phyloP scores from a whole-genome alignment of 306 rosid genomes.

The Quercus mongolica region DNA sequence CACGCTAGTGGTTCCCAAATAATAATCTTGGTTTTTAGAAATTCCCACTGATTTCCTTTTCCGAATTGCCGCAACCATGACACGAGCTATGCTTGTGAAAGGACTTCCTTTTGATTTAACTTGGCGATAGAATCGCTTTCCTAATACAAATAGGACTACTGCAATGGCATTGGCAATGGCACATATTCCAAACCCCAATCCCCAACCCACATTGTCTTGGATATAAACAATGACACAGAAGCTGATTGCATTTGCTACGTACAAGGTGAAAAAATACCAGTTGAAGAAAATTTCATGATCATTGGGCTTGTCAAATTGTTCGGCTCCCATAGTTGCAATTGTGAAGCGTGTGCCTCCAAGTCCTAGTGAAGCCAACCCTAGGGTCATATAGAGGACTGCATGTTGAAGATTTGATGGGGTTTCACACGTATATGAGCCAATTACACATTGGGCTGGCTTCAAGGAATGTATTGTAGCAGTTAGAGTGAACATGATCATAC shows the following conservation, averaged over 20 bases:
- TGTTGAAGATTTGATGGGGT: constrained; percentile 32
- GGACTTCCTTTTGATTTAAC: constrained; percentile 42
- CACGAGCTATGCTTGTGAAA: constrained; percentile 26
- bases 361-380: constrained; percentile 27
- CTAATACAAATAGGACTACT: constrained; percentile 21
- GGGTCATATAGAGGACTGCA: constrained; percentile 21
- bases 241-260: constrained; percentile 13
- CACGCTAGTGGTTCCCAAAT: not conserved
- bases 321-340: constrained; percentile 41
- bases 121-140: constrained; percentile 24
- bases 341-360: constrained; percentile 43
- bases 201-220: constrained; percentile 41
- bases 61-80: constrained; percentile 28
- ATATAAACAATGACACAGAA: constrained; percentile 28
- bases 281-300: constrained; percentile 33
- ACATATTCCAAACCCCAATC: constrained; percentile 35
- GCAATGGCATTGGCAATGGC: not conserved
- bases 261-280: constrained; percentile 34
- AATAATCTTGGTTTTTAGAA: not conserved
- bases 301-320: constrained; percentile 19
- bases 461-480: constrained; percentile 21
- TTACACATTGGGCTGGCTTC: constrained; percentile 26
- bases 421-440: constrained; percentile 7
- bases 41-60: not conserved
- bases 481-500: constrained; percentile 22